These are phyloP conservation scores for Lactuca sativa DNA, from an alignment of 129 eudicot genomes.

Conservation along the genomic window DNA sequence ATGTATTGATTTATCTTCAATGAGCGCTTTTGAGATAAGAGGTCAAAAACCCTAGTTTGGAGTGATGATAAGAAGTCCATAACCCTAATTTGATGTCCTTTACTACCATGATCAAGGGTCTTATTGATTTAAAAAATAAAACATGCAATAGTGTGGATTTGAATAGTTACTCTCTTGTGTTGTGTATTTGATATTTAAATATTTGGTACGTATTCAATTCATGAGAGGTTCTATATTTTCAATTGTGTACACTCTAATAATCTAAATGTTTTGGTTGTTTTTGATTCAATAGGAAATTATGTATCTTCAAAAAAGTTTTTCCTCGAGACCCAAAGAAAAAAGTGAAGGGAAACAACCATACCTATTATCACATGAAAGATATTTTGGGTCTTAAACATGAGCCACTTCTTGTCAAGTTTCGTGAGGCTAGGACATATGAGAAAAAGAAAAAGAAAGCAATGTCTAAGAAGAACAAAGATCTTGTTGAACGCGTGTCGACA, in stretches of 20 bases:
- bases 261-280: background rate
- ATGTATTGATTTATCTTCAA: background rate
- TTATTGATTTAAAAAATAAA: too few relatives aligned
- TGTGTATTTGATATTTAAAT: too few relatives aligned
- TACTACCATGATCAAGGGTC: too few relatives aligned
- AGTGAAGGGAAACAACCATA: slow-evolving; percentile 88
- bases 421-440: slow-evolving; percentile 68
- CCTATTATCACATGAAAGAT: slow-evolving; percentile 87
- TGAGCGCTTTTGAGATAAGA: background rate
- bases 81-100: too few relatives aligned
- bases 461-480: slow-evolving; percentile 75
- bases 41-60: too few relatives aligned
- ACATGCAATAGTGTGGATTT: too few relatives aligned
- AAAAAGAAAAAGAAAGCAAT: slow-evolving; percentile 71
- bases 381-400: slow-evolving; percentile 71
- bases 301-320: slow-evolving; percentile 77
- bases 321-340: slow-evolving; percentile 96
- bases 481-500: slow-evolving; percentile 63
- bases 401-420: slow-evolving; percentile 65
- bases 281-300: slow-evolving; percentile 52
- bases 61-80: too few relatives aligned
- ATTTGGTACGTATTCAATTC: too few relatives aligned
- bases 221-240: background rate
- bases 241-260: too few relatives aligned
- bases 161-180: too few relatives aligned